Percentiles rank a stretch among this genome's conserved stretches.
Conservation (phyloP, 176 grass and related monocot genomes). For the Eleusine indica region DNA sequence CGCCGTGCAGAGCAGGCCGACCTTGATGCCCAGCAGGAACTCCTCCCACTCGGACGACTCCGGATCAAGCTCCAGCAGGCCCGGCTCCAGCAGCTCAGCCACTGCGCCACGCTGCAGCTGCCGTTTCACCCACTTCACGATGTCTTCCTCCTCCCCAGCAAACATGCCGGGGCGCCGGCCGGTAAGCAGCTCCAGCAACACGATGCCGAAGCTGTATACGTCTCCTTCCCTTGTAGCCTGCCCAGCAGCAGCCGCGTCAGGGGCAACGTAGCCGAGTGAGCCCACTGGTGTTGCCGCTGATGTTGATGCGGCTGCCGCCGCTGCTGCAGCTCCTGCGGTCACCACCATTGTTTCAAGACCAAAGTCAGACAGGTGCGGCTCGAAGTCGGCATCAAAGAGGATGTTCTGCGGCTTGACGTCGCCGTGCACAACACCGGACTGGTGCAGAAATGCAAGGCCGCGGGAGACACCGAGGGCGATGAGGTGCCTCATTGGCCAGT, state of each 20-base stretch:
- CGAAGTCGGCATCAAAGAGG: constrained; percentile 95
- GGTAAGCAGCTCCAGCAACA: constrained; percentile 86
- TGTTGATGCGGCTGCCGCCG: constrained; percentile 55
- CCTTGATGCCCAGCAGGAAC: constrained; percentile 95
- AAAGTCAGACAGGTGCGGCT: constrained; percentile 93
- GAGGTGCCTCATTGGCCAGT: constrained; percentile 98
- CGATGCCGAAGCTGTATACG: constrained; percentile 97
- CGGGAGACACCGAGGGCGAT: constrained; percentile 92
- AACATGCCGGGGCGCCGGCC: constrained; percentile 92
- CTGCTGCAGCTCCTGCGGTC: constrained; percentile 72
- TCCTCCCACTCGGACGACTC: constrained; percentile 99
- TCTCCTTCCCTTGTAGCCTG: constrained; percentile 92
- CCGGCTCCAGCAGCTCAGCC: constrained; percentile 83
- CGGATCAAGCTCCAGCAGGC: constrained; percentile 91
- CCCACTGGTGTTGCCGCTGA: constrained; percentile 69
- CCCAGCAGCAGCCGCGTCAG: constrained; percentile 69
- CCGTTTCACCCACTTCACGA: constrained; percentile 98
- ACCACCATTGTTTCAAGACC: constrained; percentile 94
- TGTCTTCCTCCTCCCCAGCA: constrained; percentile 95
- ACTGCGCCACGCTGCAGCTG: constrained; percentile 92
- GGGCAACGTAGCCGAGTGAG: constrained; percentile 88
- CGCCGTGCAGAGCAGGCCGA: constrained; percentile 92
- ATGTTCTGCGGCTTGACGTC: constrained; percentile 95
- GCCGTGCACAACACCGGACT: constrained; percentile 87
- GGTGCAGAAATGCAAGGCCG: constrained; percentile 81